These are phyloP conservation scores for Calonectria fujianensis DNA, from an alignment of 2,329 filamentous ascomycete species.

Conservation along the genomic window DNA sequence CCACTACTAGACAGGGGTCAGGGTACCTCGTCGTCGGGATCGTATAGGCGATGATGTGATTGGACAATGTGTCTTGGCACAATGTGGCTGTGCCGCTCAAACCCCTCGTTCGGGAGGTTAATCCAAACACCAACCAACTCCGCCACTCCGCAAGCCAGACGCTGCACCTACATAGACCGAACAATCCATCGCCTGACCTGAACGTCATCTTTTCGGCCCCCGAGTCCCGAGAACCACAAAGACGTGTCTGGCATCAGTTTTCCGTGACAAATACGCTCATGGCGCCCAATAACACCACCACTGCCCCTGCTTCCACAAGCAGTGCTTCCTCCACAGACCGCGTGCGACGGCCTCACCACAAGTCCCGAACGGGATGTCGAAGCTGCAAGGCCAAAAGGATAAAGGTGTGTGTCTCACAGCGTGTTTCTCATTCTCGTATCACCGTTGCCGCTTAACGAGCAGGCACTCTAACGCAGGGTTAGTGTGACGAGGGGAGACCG, in stretches of 20 bases:
- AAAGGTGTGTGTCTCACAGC: slow-evolving; percentile 30
- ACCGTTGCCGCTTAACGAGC: not conserved
- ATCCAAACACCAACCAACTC: not conserved
- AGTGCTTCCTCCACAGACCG: slow-evolving; percentile 9
- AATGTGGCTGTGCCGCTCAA: slow-evolving; percentile 6
- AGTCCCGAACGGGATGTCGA: slow-evolving; percentile 39
- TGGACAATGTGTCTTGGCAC: not conserved
- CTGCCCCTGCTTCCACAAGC: not conserved
- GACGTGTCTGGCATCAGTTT: not conserved
- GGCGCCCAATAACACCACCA: not conserved
- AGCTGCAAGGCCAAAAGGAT: slow-evolving; percentile 36
- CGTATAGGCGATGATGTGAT: slow-evolving; percentile 20
- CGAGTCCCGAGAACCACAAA: not conserved
- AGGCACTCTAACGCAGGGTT: not conserved
- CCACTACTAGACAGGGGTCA: not conserved
- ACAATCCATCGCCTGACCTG: not conserved
- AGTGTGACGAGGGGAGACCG: slow-evolving; percentile 36
- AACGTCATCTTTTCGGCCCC: not conserved
- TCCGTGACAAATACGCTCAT: not conserved
- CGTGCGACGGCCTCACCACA: slow-evolving; percentile 33
- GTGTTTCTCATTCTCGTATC: not conserved
- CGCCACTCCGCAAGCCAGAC: slow-evolving; percentile 13
- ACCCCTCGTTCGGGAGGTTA: slow-evolving; percentile 1
- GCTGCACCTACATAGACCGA: slow-evolving; percentile 4
- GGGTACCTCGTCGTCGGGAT: not conserved